Conservation (phyloP, 1,284 basidiomycete genomes). For the Irpex sp. region DNA sequence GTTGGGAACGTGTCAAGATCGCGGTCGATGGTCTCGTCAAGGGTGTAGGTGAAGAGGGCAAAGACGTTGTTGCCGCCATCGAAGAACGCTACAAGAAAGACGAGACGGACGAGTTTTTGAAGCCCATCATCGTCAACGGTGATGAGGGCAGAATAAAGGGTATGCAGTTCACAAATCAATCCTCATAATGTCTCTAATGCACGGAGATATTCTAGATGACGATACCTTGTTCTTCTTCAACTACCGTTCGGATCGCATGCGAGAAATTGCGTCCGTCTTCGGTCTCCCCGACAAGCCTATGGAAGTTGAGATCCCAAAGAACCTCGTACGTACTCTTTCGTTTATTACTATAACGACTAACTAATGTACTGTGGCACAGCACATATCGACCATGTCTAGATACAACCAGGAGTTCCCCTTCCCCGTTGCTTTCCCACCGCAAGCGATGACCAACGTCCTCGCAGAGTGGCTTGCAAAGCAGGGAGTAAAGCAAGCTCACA, state of each 20-base stretch:
- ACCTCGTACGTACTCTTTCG: slow-evolving; percentile 50
- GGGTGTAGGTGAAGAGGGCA: slow-evolving; percentile 66
- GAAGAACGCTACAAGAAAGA: slow-evolving; percentile 75
- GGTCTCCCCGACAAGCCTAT: slow-evolving; percentile 81
- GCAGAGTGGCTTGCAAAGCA: slow-evolving; percentile 85
- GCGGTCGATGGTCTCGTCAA: slow-evolving; percentile 81
- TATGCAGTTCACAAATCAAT: slow-evolving; percentile 22
- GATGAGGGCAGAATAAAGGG: slow-evolving; percentile 79
- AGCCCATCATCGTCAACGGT: slow-evolving; percentile 85
- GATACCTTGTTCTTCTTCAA: slow-evolving; percentile 94
- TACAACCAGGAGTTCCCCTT: slow-evolving; percentile 91
- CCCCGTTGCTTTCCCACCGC: slow-evolving; percentile 84
- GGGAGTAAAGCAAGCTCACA: slow-evolving; percentile 79
- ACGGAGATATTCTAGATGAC: slow-evolving; percentile 31
- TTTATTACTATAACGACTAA: neutral
- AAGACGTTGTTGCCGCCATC: slow-evolving; percentile 65
- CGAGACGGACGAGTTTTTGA: slow-evolving; percentile 90
- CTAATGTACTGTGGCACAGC: slow-evolving; percentile 32
- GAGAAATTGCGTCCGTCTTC: slow-evolving; percentile 80
- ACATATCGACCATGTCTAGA: slow-evolving; percentile 90
- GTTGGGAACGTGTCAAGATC: slow-evolving; percentile 89
- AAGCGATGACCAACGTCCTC: slow-evolving; percentile 87
- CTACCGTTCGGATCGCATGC: slow-evolving; percentile 92
- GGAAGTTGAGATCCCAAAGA: slow-evolving; percentile 78
- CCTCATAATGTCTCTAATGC: neutral